A percentile compares a stretch with the other conserved stretches of the same genome.
Evolutionary conservation across 78 protist species (phyloP).

Genomic region (Dictyostelium capitatum): DNA sequence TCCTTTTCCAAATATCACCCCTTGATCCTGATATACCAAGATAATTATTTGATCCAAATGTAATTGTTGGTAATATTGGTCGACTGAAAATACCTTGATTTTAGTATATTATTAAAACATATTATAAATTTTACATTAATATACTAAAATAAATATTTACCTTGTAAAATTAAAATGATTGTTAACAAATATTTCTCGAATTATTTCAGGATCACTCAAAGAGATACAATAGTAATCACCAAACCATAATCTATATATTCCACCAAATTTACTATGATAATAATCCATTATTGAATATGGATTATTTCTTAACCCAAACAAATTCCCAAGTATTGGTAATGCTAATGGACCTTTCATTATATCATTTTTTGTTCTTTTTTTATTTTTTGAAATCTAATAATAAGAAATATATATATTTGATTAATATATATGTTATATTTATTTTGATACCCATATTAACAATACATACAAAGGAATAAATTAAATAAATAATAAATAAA

Average conservation of each 20-base stretch:
- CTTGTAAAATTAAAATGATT: conserved; percentile 12
- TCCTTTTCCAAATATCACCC: conserved; percentile 13
- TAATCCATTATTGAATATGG: conserved; percentile 7
- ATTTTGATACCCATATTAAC: background rate
- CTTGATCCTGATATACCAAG: conserved; percentile 9
- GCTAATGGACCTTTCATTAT: background rate
- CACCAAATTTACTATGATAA: conserved; percentile 32
- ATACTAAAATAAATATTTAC: background rate
- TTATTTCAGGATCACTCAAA: background rate
- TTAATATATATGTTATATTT: background rate
- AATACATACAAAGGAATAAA: background rate
- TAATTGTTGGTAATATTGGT: conserved; percentile 28
- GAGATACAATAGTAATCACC: conserved; percentile 27
- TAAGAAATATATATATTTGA: background rate
- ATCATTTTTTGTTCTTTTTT: background rate
- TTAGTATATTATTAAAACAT: background rate
- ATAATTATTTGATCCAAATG: background rate
- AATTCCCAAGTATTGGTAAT: conserved; percentile 46
- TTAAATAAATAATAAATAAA: background rate
- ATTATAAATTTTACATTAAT: background rate
- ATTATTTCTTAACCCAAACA: conserved; percentile 1
- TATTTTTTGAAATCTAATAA: background rate
- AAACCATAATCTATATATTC: conserved; percentile 45
- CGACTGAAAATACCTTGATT: no score
- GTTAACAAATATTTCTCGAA: background rate